phyloP scores from a whole-genome alignment of 306 rosid species.

The Sechiopsis laciniata region DNA sequence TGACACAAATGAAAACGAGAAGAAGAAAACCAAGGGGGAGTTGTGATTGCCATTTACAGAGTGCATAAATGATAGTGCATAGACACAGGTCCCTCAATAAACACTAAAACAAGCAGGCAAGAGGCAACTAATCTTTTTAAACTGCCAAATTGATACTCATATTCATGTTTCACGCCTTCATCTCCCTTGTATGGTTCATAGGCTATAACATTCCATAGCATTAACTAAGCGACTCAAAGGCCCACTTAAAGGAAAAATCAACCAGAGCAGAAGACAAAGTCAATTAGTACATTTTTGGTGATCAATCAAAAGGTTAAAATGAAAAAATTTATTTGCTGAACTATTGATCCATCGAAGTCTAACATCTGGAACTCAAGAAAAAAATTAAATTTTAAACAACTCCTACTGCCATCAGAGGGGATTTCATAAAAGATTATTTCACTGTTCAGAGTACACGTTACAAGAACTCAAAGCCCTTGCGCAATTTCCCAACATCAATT shows the following conservation, averaged over 20 bases:
- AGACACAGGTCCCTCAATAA: too few species aligned
- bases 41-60: neutral
- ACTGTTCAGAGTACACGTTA: slow-evolving; percentile 13
- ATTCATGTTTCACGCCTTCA: neutral
- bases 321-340: neutral
- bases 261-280: neutral
- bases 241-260: neutral
- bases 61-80: too few species aligned
- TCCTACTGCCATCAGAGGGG: slow-evolving; percentile 47
- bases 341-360: neutral
- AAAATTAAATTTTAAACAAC: neutral
- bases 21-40: too few species aligned
- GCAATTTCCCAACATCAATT: slow-evolving; percentile 46
- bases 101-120: too few species aligned
- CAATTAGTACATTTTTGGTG: neutral
- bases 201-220: neutral
- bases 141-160: neutral
- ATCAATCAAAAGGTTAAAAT: neutral
- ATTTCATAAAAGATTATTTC: slow-evolving; percentile 20
- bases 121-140: neutral
- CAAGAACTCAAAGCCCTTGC: slow-evolving; percentile 55
- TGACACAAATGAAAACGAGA: too few species aligned
- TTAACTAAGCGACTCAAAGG: neutral
- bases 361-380: neutral
- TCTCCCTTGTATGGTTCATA: neutral